Percentiles rank a stretch among this genome's conserved stretches.
These are phyloP conservation scores for Dioszegia crocea DNA, from an alignment of 768 basidiomycete genomes.

Conservation along the genomic window DNA sequence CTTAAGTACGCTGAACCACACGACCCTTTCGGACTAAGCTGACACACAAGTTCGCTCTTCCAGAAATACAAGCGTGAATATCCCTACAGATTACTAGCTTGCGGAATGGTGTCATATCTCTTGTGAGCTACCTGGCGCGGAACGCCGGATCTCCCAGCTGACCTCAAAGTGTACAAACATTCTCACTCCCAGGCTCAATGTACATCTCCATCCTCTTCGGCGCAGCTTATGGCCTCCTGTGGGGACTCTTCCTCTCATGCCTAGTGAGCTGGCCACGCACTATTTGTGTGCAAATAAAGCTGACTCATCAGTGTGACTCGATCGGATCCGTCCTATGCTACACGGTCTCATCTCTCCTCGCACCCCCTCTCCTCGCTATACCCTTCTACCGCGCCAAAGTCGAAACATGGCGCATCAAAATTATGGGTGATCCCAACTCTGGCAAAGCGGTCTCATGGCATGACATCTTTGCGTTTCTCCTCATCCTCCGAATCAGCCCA, in stretches of 20 bases:
- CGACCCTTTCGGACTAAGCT: background rate
- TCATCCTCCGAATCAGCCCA: slow-evolving; percentile 87
- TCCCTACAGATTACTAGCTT: slow-evolving; percentile 76
- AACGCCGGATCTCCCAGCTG: slow-evolving; percentile 52
- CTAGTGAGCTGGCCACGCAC: slow-evolving; percentile 51
- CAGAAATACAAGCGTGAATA: slow-evolving; percentile 82
- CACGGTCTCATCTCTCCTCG: slow-evolving; percentile 82
- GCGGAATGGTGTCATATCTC: slow-evolving; percentile 82
- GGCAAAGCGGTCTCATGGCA: slow-evolving; percentile 45
- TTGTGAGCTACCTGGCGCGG: slow-evolving; percentile 61
- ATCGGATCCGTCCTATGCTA: slow-evolving; percentile 89
- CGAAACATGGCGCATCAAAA: slow-evolving; percentile 75
- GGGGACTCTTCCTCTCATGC: slow-evolving; percentile 84
- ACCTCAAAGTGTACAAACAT: slow-evolving; percentile 66
- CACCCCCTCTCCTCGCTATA: slow-evolving; percentile 81
- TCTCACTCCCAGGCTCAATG: slow-evolving; percentile 95
- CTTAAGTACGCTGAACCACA: slow-evolving; percentile 61
- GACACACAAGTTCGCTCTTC: slow-evolving; percentile 22
- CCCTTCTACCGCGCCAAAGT: slow-evolving; percentile 78
- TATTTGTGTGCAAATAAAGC: background rate
- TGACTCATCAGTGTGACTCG: slow-evolving; percentile 63
- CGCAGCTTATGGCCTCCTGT: slow-evolving; percentile 85
- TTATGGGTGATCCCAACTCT: slow-evolving; percentile 72
- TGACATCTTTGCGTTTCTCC: slow-evolving; percentile 76
- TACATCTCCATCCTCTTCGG: slow-evolving; percentile 95